Evolutionary conservation across 1,284 basidiomycete species (phyloP), one percentile per base, ranked within the genome.

Genomic region (Ganoderma resinaceum): DNA sequence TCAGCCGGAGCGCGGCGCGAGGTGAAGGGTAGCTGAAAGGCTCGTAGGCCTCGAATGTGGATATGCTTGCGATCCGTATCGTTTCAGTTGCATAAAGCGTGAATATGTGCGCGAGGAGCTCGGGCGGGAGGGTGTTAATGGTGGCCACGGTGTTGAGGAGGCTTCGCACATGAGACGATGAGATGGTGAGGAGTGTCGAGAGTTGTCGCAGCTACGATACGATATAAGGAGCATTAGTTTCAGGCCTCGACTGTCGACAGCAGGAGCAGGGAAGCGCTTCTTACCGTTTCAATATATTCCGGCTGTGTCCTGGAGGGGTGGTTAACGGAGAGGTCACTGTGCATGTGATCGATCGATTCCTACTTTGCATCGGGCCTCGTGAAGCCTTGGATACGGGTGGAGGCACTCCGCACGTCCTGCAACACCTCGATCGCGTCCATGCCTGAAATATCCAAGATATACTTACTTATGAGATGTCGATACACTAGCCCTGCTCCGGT

Each of bases 61-160:
- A 33, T 1, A 60, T 40, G 37, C 58, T 38, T 16, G 20, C 58
- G 12, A 60, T 40, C n/a, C 69, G 66, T 9, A 68, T 66, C 8
- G 80, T 78, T 23, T 78, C 75, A 31, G 82, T 78, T 37, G 79
- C 79, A 12, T 87, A 87, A 8, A 85, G 70, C n/a, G 78, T 74
- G 73, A 90, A 90, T 49, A 90, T 87, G 64, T 86, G 79, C 0
- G 83, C 83, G 18, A 90, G 81, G 6, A 90, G 77, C 74, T 90
- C 88, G 23, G 84, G 81, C 2, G 88, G 87, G 6, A 90, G 81
- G 31, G 79, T 77, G 70, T 89, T 86, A 60, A 89, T 81, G 1
- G 35, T 16, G n/a, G 58, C 31, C 3, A 46, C 31, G 20, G 62
- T 29, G 18, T 67, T 67, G 40, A 67, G 57, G 1, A 67, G 43